phyloP scores from a whole-genome alignment of 2,329 filamentous ascomycete genomes.

The Cladosporium halotolerans region DNA sequence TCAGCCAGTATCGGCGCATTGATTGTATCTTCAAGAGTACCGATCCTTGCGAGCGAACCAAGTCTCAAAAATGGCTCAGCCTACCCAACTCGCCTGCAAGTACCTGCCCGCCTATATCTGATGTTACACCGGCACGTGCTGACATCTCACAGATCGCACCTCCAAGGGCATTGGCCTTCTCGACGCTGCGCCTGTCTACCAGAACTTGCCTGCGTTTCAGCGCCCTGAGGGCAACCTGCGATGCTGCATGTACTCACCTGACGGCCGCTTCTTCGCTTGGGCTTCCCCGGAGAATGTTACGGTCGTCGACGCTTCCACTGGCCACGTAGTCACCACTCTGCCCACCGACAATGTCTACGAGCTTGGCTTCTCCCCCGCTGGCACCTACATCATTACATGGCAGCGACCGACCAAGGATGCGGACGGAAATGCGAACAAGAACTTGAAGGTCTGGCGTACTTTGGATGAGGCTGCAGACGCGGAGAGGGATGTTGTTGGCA shows the following conservation, averaged over 20 bases:
- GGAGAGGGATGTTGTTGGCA: constrained; percentile 67
- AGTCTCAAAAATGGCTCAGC: constrained; percentile 63
- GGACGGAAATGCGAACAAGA: constrained; percentile 87
- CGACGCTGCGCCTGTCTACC: constrained; percentile 84
- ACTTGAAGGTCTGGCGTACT: constrained; percentile 92
- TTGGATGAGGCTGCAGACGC: constrained; percentile 61
- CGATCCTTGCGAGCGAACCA: background rate
- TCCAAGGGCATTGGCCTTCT: constrained; percentile 93
- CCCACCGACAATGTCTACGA: constrained; percentile 83
- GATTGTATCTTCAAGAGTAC: background rate
- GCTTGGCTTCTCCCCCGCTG: constrained; percentile 84
- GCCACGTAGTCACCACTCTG: constrained; percentile 67
- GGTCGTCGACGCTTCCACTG: constrained; percentile 74
- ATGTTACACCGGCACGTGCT: constrained; percentile 4
- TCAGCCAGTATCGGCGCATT: background rate
- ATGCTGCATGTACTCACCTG: constrained; percentile 91
- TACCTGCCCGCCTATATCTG: constrained; percentile 14
- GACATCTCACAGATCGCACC: constrained; percentile 61
- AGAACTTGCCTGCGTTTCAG: constrained; percentile 71
- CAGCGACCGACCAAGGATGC: constrained; percentile 90
- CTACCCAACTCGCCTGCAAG: constrained; percentile 86
- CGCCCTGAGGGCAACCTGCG: constrained; percentile 88
- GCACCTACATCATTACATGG: constrained; percentile 94
- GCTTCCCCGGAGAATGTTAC: constrained; percentile 80
- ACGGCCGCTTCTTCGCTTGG: constrained; percentile 94